Conservation (phyloP, 495 filamentous ascomycete genomes). For the Talaromyces liani region DNA sequence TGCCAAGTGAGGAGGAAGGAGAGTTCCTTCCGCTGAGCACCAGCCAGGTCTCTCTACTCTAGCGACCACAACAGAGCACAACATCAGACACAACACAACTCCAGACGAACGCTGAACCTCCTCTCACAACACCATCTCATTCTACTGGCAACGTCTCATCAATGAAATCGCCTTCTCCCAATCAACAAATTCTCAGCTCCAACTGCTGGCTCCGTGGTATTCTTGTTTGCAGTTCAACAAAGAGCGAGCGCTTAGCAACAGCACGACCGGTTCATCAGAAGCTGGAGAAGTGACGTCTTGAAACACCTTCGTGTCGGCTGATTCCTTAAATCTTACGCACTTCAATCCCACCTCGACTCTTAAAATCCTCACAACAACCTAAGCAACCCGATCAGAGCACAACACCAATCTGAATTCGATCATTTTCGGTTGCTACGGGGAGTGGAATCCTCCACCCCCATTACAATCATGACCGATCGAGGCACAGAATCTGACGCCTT, state of each 20-base stretch:
- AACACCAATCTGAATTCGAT: not conserved
- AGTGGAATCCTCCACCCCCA: not conserved
- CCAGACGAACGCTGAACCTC: not conserved
- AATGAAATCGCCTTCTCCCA: not conserved
- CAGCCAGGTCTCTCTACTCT: not conserved
- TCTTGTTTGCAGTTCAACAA: not conserved
- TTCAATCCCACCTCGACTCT: not conserved
- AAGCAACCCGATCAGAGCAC: not conserved
- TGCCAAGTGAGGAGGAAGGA: not conserved
- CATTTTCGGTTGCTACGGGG: slow-evolving; percentile 4
- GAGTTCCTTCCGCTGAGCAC: not conserved
- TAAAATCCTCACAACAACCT: not conserved
- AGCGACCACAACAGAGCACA: not conserved
- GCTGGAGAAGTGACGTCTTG: not conserved
- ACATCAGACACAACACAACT: not conserved
- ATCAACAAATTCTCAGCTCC: not conserved
- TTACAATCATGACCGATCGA: slow-evolving; percentile 17
- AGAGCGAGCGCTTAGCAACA: slow-evolving; percentile 1
- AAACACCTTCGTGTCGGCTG: not conserved
- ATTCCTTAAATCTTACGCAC: not conserved
- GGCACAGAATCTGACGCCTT: slow-evolving; percentile 13
- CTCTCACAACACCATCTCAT: not conserved
- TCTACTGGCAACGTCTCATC: not conserved
- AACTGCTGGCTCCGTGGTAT: not conserved
- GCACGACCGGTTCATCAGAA: not conserved